Evolutionary conservation across 345 rosid species (phyloP), one percentile per base, ranked within the genome.

Genomic region (Lumnitzera racemosa): DNA sequence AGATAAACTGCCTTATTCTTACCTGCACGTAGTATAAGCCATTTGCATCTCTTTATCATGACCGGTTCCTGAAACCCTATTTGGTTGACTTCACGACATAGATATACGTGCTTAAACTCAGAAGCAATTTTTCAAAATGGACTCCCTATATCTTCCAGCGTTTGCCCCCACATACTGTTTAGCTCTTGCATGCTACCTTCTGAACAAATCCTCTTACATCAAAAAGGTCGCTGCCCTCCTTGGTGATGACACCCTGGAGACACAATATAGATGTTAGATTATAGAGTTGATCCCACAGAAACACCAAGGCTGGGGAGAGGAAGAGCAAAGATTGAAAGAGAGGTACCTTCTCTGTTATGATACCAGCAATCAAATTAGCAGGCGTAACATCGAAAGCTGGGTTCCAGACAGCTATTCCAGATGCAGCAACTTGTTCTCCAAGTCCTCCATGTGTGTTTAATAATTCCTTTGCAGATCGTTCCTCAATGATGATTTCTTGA

Each of bases 371-470:
- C 55, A 92, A 69, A 59, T 72, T 78, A 29, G 97, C 97, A 43
- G 96, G 94, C 56, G 98, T 87, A 47, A 85, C 91, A 70, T 92
- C 97, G 49, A 92, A 87, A 74, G 98, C 98, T 7, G 95, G 98
- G 70, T 87, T 89, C 98, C 98, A 92, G 55, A 87, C 97, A 2
- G 77, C 66, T 61, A 92, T 83, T 61, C 96, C 96, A n/a, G 88
- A 78, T 49, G 95, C 95, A 41, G 97, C 98, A n/a, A 92, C 81
- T 70, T 87, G 96, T 67, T 92, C 98, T 43, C 98, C 98, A 3
- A 92, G 87, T 58, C 98, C 98, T 71, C 98, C 97, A 1, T 70
- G 86, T 0, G 96, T 47, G 73, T 80, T 54, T 75, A 89, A 48
- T 77, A 92, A 70, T 67, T 92, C 98, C 70, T 84, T 83, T 0